Evolutionary conservation across 2,329 filamentous ascomycete species (phyloP), one percentile per base, ranked within the genome.

Genomic region (Ceratocystis albifundus): DNA sequence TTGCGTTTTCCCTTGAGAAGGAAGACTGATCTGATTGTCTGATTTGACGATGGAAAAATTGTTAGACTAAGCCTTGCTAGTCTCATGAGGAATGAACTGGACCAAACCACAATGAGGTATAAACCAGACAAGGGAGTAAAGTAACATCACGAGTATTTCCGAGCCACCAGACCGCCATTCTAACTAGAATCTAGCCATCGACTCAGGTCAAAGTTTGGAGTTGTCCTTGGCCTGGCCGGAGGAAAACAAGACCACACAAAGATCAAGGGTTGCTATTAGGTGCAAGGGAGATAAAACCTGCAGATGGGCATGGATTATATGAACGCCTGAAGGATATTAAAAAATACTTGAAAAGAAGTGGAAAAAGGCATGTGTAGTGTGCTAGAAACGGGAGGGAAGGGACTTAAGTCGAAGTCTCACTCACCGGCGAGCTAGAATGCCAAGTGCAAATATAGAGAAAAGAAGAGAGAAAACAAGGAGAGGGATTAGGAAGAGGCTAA

Each of bases 371-470:
- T 25, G 17, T 17, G 36, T 59, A n/a, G n/a, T 32, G 28, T 32
- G 30, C 30, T 59, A 8, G 55, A 28, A 59, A 59, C 55, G 55
- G 55, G 55, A 59, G 25, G n/a, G 17, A 32, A 59, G 30, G 25
- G 22, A 53, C 4, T 59, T 28, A 59, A 36, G 53, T 59, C 28
- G 30, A 59, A 59, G 55, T 36, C 55, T 59, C 55, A 32, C 55
- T 59, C 55, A 32, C 55, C 25, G 10, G 28, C n/a, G 28, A 8
- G 22, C 12, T 32, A 59, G 55, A 17, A 59, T 6, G 55, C 28
- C 32, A 30, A 59, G 30, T 41, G 28, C 32, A 28, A 59, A 30
- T 28, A 30, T 59, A 15, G 55, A 36, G 55, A 59, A 30, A 59
- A 59, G 17, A 32, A n/a, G 28, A 20, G n/a, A 59, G 20, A 25